Evolutionary conservation across 495 filamentous ascomycete species (phyloP), one percentile per base, ranked within the genome.

Genomic region (Cercophora samala): DNA sequence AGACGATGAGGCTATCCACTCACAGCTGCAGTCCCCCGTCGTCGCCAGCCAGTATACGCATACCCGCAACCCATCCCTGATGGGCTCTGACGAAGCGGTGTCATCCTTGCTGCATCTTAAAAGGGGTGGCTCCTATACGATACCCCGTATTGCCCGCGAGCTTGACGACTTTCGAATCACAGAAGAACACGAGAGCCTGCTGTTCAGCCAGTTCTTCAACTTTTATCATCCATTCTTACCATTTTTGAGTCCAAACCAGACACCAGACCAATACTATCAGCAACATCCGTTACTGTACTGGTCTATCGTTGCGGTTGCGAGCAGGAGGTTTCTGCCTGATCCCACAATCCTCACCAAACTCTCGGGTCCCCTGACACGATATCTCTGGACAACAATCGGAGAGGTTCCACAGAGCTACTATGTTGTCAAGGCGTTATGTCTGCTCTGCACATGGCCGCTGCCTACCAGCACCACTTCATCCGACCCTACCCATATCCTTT

Each of bases 401-500:
- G 90, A 92, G 61, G 88, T 93, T 4, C 92, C 92, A 18, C 91
- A 92, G 70, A 95, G 85, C 72, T 93, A 96, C 72, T 90, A 90
- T 74, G 89, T 94, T n/a, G 91, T 96, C 69, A 96, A 96, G 78
- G 93, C 93, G 8, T 83, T 97, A 52, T 93, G 90, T 76, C 75
- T 97, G 25, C 81, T 97, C 52, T 97, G 93, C 78, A 90, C 90
- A 8, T 97, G 93, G 93, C 93, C 93, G 13, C 84, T 96, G 23
- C 93, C 93, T 4, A 92, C 89, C 3, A 93, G 89, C 75, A 94
- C 90, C 22, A 96, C 92, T 6, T 90, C 91, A 4, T 87, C 86
- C 6, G 93, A 97, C 75, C 91, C 92, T 1, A 97, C 93, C 0
- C 93, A 96, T 72, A 96, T 96, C 79, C 82, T 96, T 13, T 88